A percentile compares a stretch with the other conserved stretches of the same genome.
Evolutionary conservation across 176 grass and related monocot species (phyloP).

Genomic region (Carex cristatella): DNA sequence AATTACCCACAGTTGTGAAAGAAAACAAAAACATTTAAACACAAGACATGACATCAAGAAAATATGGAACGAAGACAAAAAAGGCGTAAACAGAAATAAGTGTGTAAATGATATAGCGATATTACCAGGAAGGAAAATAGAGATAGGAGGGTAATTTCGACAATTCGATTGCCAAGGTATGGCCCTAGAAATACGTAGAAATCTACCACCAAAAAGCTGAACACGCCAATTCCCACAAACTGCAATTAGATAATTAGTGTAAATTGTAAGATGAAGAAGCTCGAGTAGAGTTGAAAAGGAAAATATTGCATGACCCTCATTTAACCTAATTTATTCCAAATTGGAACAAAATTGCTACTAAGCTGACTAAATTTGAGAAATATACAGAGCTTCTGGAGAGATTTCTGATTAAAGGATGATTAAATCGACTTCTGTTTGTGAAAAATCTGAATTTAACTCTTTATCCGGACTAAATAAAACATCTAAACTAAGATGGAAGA

Average conservation of each 20-base stretch:
- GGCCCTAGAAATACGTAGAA: conserved; percentile 83
- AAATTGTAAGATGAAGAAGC: not conserved
- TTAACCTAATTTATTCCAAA: not conserved
- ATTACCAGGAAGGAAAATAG: conserved; percentile 69
- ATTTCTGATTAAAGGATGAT: not conserved
- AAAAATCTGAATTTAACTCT: not conserved
- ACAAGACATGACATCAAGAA: not conserved
- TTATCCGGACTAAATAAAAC: not conserved
- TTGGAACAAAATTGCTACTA: not conserved
- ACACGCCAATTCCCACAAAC: conserved; percentile 59
- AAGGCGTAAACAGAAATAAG: not conserved
- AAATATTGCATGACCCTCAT: not conserved
- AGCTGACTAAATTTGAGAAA: not conserved
- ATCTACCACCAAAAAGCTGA: conserved; percentile 48
- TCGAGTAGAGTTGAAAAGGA: not conserved
- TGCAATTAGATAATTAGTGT: conserved; percentile 22
- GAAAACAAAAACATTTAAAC: not conserved
- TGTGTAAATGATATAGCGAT: not conserved
- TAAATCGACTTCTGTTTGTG: not conserved
- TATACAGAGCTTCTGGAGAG: not conserved
- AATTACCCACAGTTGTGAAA: not conserved
- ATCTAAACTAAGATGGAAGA: not conserved
- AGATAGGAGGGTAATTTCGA: conserved; percentile 46
- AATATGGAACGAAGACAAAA: not conserved
- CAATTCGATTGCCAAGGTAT: conserved; percentile 47